Evolutionary conservation across 2,329 filamentous ascomycete species (phyloP), one percentile per base, ranked within the genome.

Genomic region (Colletotrichum higginsianum): DNA sequence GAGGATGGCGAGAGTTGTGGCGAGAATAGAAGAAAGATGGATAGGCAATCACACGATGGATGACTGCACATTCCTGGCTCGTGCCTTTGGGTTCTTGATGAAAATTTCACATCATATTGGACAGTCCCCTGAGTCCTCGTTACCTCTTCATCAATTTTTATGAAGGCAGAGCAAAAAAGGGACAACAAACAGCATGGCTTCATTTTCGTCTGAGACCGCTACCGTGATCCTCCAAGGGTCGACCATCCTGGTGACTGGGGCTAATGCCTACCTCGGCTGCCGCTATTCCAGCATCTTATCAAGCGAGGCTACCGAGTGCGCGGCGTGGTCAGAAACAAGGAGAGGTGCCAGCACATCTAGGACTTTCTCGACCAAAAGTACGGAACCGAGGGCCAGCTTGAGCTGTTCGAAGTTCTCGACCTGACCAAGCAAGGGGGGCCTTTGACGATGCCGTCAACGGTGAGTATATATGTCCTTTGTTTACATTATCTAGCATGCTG

Each of bases 191-290:
- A 30, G 7, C 3, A 49, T 49, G 18, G 46, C 16, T n/a, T n/a
- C 18, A 49, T 49, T 8, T 49, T 6, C 18, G 21, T 3, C 46
- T 49, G 3, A 49, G 46, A 21, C 46, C 18, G 18, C 46, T 0
- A 18, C 46, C 46, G 46, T 49, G 3, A 49, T 49, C 46, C 46
- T 21, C 18, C 18, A 18, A n/a, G 46, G 46, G 46, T 49, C 46
- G 18, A 49, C 46, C 46, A 49, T 75, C 47, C 71, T 77, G 35
- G 73, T 78, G 47, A 78, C 76, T 12, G 75, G 76, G 15, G 76
- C 74, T 15, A 74, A 73, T 23, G 76, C 75, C 61, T 77, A 69
- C 35, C 67, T 77, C 1, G 76, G 73, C 38, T 49, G 46, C 46
- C 3, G 46, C 46, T 21, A 21, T 3, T 73, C 74, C 18, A 47